Conservation (phyloP, 2,329 filamentous ascomycete species). For the Cordyceps militaris region DNA sequence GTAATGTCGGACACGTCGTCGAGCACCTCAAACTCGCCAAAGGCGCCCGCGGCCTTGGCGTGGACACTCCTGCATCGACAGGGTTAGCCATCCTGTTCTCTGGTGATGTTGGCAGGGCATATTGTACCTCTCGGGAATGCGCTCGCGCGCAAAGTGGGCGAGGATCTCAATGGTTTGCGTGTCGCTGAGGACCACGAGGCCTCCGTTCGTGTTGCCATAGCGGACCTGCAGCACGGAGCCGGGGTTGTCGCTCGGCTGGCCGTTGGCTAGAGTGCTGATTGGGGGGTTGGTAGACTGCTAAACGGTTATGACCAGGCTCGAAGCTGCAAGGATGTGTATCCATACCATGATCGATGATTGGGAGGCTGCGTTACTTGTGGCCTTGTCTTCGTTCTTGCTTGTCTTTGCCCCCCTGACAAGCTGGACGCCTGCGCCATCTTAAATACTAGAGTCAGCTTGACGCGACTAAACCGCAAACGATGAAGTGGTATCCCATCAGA, state of each 20-base stretch:
- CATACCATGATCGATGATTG: neutral
- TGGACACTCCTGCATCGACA: constrained; percentile 16
- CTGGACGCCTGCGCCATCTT: neutral
- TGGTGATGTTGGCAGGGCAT: neutral
- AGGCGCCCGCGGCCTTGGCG: constrained; percentile 29
- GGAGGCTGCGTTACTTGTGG: neutral
- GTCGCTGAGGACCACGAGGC: constrained; percentile 40
- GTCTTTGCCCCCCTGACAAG: neutral
- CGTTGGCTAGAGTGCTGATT: constrained; percentile 7
- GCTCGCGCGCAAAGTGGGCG: constrained; percentile 50
- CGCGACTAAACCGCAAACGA: neutral
- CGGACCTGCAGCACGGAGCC: constrained; percentile 19
- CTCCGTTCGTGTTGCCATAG: constrained; percentile 23
- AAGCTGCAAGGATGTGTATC: neutral
- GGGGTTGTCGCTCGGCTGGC: constrained; percentile 16
- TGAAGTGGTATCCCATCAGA: neutral
- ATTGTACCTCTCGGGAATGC: constrained; percentile 45
- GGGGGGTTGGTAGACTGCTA: neutral
- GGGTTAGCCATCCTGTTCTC: neutral
- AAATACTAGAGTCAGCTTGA: neutral
- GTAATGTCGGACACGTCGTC: constrained; percentile 48
- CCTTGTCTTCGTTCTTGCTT: neutral
- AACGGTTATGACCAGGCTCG: neutral
- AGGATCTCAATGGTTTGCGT: constrained; percentile 49
- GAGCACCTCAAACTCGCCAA: constrained; percentile 49